Conservation (phyloP, 2,329 filamentous ascomycete genomes). For the Ophiostoma quercus region DNA sequence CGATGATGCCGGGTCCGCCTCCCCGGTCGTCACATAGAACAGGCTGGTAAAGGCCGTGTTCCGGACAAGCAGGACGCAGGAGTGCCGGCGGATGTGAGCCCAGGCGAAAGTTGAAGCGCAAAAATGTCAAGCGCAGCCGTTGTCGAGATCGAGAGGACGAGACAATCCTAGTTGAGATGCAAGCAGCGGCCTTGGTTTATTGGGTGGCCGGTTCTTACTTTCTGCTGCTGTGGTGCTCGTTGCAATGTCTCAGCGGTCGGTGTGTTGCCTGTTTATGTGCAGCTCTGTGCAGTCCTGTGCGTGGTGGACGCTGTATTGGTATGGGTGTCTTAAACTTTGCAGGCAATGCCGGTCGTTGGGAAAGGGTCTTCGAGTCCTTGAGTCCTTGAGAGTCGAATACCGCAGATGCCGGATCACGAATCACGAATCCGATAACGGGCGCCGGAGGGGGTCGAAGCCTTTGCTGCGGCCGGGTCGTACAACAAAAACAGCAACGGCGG, state of each 20-base stretch:
- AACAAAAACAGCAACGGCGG: conserved; percentile 16
- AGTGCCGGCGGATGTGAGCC: not conserved
- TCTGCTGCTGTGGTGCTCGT: not conserved
- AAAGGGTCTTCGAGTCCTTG: not conserved
- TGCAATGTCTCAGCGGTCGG: conserved; percentile 19
- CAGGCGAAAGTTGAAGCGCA: not conserved
- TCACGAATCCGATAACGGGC: not conserved
- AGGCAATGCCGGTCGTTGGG: not conserved
- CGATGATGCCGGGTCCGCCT: conserved; percentile 28
- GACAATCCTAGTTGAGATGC: not conserved
- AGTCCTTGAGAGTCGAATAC: not conserved
- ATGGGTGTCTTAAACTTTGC: not conserved
- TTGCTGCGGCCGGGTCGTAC: conserved; percentile 19
- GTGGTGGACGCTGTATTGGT: not conserved
- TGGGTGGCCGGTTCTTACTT: not conserved
- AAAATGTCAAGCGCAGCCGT: not conserved
- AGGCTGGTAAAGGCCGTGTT: conserved; percentile 26
- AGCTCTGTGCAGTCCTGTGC: not conserved
- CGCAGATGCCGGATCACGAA: not conserved
- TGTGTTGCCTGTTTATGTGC: conserved; percentile 1
- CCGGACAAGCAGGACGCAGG: conserved; percentile 19
- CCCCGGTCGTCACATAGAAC: conserved; percentile 39
- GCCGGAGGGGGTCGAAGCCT: not conserved
- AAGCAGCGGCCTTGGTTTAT: not conserved
- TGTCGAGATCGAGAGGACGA: not conserved